A percentile compares a stretch with the other conserved stretches of the same genome.
Conservation (phyloP, 1,284 basidiomycete genomes). For the Erythrobasidium hasegawianum region DNA sequence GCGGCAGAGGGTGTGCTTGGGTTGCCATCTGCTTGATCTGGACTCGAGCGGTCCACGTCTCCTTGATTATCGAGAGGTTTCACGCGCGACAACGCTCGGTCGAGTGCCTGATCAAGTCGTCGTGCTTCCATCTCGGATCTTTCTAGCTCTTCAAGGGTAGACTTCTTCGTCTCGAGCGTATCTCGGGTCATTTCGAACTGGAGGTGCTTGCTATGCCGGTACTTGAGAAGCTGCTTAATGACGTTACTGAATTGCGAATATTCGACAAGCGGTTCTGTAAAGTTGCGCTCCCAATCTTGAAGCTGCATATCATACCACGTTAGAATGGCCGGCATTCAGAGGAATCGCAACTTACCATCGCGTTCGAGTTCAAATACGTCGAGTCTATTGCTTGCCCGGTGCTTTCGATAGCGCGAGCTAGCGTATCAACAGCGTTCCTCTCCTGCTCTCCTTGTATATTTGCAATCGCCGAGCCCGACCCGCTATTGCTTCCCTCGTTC, state of each 20-base stretch:
- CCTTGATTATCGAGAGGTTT: constrained; percentile 11
- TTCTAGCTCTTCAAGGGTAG: constrained; percentile 84
- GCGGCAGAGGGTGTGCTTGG: background rate
- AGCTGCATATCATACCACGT: constrained; percentile 56
- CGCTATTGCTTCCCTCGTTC: constrained; percentile 58
- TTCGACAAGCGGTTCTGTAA: constrained; percentile 92
- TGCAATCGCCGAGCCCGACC: constrained; percentile 35
- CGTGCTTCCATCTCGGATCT: constrained; percentile 86
- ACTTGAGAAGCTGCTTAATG: constrained; percentile 87
- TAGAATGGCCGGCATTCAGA: background rate
- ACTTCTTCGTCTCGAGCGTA: constrained; percentile 76
- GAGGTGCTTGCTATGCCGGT: constrained; percentile 96
- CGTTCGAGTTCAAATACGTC: constrained; percentile 86
- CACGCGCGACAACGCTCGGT: constrained; percentile 62
- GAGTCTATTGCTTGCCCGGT: constrained; percentile 93
- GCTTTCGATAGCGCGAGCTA: constrained; percentile 79
- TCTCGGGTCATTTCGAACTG: constrained; percentile 98
- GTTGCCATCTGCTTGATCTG: background rate
- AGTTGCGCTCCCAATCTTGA: constrained; percentile 84
- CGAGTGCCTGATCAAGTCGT: constrained; percentile 80
- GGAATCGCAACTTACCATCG: constrained; percentile 59
- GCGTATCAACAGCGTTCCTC: constrained; percentile 53
- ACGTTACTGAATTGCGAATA: constrained; percentile 92
- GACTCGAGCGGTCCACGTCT: background rate
- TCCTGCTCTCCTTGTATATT: constrained; percentile 32